Percentiles rank a stretch among this genome's conserved stretches.
Evolutionary conservation across 371 early-diverging fungal species (phyloP).

Genomic region (Rhizopus delemar): DNA sequence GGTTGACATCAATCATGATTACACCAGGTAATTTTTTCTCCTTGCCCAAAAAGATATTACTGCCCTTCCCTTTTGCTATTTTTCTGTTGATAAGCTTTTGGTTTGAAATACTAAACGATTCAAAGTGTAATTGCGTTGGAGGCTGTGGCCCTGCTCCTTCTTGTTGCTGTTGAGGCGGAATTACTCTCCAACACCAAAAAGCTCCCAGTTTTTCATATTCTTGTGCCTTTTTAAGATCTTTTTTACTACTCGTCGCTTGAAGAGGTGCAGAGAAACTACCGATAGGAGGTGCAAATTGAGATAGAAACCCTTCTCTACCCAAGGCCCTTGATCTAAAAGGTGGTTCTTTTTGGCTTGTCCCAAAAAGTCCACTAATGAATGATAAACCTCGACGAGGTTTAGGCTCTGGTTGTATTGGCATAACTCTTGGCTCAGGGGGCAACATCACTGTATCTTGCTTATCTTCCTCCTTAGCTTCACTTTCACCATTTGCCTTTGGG

Average conservation of each 20-base stretch:
- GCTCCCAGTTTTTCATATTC: slow-evolving; percentile 20
- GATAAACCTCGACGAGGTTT: slow-evolving; percentile 17
- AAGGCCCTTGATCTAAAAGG: background rate
- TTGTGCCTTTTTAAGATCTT: slow-evolving; percentile 17
- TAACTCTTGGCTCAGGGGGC: background rate
- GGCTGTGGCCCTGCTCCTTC: background rate
- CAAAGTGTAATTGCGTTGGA: slow-evolving; percentile 5
- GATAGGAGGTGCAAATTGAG: no score
- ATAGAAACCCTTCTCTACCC: no score
- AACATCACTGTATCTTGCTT: background rate
- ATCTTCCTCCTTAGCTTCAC: background rate
- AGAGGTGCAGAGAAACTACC: no score
- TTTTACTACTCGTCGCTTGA: background rate
- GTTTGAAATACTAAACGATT: slow-evolving; percentile 22
- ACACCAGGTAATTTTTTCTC: slow-evolving; percentile 21
- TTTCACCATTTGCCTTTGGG: background rate
- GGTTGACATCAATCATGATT: slow-evolving; percentile 19
- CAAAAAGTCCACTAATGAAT: slow-evolving; percentile 18
- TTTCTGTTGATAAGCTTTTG: slow-evolving; percentile 23
- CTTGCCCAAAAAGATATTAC: slow-evolving; percentile 15
- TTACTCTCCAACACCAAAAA: slow-evolving; percentile 21
- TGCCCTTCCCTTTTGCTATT: background rate
- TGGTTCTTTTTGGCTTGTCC: background rate
- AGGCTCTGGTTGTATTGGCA: background rate
- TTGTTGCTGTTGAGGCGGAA: background rate